Conservation (phyloP, 345 rosid species). For the Raphanus raphanistrum region DNA sequence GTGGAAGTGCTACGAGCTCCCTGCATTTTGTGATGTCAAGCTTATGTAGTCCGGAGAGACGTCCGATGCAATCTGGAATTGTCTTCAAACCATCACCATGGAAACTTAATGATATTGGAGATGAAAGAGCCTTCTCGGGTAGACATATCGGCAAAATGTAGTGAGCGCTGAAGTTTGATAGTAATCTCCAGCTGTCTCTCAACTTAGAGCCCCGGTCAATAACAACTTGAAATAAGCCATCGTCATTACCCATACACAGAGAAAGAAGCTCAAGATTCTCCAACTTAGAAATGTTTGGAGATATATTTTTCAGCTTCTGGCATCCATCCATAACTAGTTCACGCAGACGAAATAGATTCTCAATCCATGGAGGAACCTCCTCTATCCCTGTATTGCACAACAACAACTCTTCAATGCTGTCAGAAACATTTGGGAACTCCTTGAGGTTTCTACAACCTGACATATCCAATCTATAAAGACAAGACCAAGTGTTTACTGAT, state of each 20-base stretch:
- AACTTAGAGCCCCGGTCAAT: not conserved
- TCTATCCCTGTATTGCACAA: not conserved
- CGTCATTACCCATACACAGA: too few species aligned
- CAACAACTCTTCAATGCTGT: not conserved
- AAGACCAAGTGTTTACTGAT: not conserved
- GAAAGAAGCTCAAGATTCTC: not conserved
- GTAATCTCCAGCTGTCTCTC: not conserved
- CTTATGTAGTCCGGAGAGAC: not conserved
- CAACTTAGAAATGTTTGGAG: not conserved
- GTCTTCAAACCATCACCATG: not conserved
- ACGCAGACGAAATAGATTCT: not conserved
- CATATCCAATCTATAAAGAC: not conserved
- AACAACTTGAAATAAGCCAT: not conserved
- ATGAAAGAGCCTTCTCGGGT: not conserved
- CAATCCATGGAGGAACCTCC: not conserved
- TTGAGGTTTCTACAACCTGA: not conserved
- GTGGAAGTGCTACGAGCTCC: not conserved
- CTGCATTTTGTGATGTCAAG: not conserved
- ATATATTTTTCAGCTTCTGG: not conserved
- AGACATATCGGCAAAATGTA: not conserved
- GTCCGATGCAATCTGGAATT: not conserved
- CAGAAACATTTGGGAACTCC: not conserved
- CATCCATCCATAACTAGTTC: not conserved
- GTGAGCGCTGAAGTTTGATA: not conserved
- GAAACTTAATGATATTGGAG: not conserved